These are phyloP conservation scores for Diospyros lotus DNA, from an alignment of 148 eudicot genomes.

Conservation along the genomic window DNA sequence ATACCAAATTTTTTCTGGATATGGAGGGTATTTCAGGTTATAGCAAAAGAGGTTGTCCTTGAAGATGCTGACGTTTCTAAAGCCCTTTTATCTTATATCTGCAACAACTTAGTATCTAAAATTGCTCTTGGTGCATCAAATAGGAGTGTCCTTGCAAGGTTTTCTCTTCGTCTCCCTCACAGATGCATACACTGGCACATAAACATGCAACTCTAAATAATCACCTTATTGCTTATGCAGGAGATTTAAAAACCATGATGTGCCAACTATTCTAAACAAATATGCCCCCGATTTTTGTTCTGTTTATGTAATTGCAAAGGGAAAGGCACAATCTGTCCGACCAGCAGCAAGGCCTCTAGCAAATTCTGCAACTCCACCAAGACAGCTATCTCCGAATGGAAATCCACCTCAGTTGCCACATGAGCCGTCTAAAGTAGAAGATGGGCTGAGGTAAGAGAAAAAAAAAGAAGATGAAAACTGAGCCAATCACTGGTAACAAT, in stretches of 20 bases:
- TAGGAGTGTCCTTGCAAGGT: conserved; percentile 45
- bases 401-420: background rate
- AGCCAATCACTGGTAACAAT: background rate
- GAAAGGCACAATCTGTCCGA: conserved; percentile 50
- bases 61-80: conserved; percentile 44
- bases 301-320: conserved; percentile 60
- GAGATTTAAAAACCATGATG: conserved; percentile 54
- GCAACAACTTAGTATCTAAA: conserved; percentile 29
- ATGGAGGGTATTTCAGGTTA: conserved; percentile 35
- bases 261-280: conserved; percentile 42
- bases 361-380: conserved; percentile 41
- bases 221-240: conserved; percentile 23
- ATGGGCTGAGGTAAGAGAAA: conserved; percentile 10
- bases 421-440: conserved; percentile 4
- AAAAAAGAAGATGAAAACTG: background rate
- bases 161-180: conserved; percentile 7
- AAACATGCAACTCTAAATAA: background rate
- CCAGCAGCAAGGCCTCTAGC: conserved; percentile 43
- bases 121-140: conserved; percentile 63
- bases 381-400: conserved; percentile 22
- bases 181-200: background rate
- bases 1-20: background rate
- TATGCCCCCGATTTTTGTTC: conserved; percentile 69
- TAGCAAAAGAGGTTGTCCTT: conserved; percentile 46
- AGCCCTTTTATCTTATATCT: conserved; percentile 51